Conservation (phyloP, 441 rosid genomes). For the Arabidopsis lyrata region DNA sequence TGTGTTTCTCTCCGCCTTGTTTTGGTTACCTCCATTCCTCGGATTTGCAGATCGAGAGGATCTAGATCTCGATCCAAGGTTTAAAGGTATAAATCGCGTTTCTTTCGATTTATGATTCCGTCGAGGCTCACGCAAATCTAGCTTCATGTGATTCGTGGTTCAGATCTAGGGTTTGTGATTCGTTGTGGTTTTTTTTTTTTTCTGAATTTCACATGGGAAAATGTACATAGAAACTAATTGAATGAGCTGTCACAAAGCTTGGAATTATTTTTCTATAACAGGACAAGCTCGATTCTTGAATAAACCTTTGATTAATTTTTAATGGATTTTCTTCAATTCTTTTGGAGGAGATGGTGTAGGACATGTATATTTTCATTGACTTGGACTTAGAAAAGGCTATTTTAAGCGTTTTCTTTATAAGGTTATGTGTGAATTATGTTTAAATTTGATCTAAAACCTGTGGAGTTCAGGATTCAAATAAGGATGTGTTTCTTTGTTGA, state of each 20-base stretch:
- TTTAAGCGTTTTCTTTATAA: constrained; percentile 31
- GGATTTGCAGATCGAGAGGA: constrained; percentile 56
- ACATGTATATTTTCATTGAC: constrained; percentile 23
- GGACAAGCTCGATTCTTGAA: constrained; percentile 17
- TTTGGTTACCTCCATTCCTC: constrained; percentile 82
- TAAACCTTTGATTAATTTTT: neutral
- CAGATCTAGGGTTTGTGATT: constrained; percentile 43
- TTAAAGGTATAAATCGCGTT: constrained; percentile 54
- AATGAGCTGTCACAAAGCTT: constrained; percentile 34
- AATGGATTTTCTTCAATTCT: neutral
- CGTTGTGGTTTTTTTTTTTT: neutral
- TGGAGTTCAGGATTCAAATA: constrained; percentile 10
- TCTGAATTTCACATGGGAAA: constrained; percentile 36
- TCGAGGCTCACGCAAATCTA: neutral
- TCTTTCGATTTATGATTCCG: neutral
- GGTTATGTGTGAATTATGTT: neutral
- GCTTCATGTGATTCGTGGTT: constrained; percentile 17
- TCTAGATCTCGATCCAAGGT: constrained; percentile 79
- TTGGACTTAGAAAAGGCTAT: constrained; percentile 25
- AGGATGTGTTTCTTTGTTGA: neutral
- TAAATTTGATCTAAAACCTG: constrained; percentile 14
- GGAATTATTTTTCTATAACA: neutral
- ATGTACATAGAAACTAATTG: neutral
- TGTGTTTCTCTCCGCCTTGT: constrained; percentile 73
- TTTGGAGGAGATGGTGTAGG: constrained; percentile 27